Evolutionary conservation across 345 rosid genomes (phyloP).

Genomic region (Aegle marmelos): DNA sequence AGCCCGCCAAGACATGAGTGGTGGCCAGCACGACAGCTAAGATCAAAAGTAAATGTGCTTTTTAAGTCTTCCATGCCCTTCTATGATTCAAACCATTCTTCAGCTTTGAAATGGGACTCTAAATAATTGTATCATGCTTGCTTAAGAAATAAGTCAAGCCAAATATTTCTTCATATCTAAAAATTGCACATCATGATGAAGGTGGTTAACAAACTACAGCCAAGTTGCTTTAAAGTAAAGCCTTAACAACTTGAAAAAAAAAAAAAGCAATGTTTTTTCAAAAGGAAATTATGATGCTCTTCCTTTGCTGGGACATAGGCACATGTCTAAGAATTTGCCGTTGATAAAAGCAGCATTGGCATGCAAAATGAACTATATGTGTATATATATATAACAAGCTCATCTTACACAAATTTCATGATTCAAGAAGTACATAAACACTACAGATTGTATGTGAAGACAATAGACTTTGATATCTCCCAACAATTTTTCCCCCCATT

Average conservation of each 20-base stretch:
- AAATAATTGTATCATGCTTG: neutral
- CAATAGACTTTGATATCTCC: neutral
- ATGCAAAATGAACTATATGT: no score
- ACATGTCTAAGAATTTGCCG: neutral
- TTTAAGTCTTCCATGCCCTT: neutral
- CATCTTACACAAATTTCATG: neutral
- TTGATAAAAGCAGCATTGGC: neutral
- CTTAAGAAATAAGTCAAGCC: neutral
- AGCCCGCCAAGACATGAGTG: neutral
- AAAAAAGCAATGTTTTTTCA: neutral
- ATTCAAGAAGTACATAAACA: neutral
- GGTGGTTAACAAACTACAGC: neutral
- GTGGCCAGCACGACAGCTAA: neutral
- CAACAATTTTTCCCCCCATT: constrained; percentile 19
- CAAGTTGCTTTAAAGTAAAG: neutral
- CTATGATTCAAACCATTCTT: neutral
- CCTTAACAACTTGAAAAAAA: neutral
- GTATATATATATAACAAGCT: neutral
- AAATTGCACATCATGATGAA: neutral
- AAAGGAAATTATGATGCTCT: neutral
- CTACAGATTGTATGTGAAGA: neutral
- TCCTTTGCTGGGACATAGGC: neutral
- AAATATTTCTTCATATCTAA: neutral
- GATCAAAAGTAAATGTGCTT: neutral
- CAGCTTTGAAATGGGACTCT: neutral